Conservation (phyloP, 2,329 filamentous ascomycete genomes). For the Tetracladium maxilliforme region DNA sequence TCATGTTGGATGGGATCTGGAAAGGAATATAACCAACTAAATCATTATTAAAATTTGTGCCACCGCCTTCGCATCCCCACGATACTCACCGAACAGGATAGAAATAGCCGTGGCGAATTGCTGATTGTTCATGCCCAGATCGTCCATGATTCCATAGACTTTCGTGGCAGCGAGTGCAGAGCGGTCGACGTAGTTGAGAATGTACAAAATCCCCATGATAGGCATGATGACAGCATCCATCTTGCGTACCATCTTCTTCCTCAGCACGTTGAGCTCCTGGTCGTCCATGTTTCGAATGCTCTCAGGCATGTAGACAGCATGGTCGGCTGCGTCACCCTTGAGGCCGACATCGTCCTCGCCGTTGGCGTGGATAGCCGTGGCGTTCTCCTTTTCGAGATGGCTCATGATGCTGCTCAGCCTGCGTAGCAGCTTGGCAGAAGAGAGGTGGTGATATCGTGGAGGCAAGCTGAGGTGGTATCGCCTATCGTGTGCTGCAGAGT, state of each 20-base stretch:
- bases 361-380: too few relatives aligned
- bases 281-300: constrained; percentile 9
- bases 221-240: constrained; percentile 11
- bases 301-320: too few relatives aligned
- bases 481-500: too few relatives aligned
- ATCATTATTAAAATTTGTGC: neutral
- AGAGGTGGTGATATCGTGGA: too few relatives aligned
- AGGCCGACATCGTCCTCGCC: too few relatives aligned
- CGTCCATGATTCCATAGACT: constrained; percentile 9
- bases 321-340: too few relatives aligned
- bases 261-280: neutral
- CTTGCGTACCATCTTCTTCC: constrained; percentile 7
- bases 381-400: too few relatives aligned
- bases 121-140: constrained; percentile 5
- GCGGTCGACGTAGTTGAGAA: constrained; percentile 11
- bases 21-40: constrained; percentile 5
- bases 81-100: constrained; percentile 8
- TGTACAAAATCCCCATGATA: constrained; percentile 10
- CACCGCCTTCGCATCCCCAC: neutral
- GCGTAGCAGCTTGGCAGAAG: too few relatives aligned
- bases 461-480: too few relatives aligned
- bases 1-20: constrained; percentile 5
- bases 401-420: too few relatives aligned
- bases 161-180: constrained; percentile 10
- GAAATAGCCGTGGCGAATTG: constrained; percentile 10